Base-by-base conservation (phyloP, 1,139 yeast genomes). In the Saccharomyces hybrid region DNA sequence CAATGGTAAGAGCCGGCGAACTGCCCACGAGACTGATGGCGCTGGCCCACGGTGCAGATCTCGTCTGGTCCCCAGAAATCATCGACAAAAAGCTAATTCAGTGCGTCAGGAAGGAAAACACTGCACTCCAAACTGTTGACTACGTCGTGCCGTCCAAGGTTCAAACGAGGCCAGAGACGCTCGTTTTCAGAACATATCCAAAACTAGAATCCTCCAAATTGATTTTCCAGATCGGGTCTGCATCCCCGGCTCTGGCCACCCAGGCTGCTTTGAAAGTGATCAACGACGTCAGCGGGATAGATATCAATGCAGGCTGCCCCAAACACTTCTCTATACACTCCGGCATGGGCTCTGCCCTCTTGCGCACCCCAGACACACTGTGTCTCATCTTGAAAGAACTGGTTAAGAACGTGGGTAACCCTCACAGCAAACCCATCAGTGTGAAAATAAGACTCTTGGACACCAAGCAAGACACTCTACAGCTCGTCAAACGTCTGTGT, bases 1-100 rank as follows among this genome's bases (percentile, higher is more conserved):
- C 98, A 0, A 91, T 91, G 98, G 97, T 93, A 54, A 78, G 99
- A 49, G 87, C 93, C 49, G 96, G 98, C 13, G 99, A 93, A 72
- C 79, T 93, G 16, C 98, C 99, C 7, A 84, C 91, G 13, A 76
- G 99, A 53, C 75, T 91, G 9, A 70, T 91, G 62, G 83, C 97
- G 0, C 75, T 93, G 32, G 80, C 79, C 60, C 78, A 88, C 68
- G 97, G 97, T 0, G 97, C 97, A 0, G 98, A 91, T 68, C 74
- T 93, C 53, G 98, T 93, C 4, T 93, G 99, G 98, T 81, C 82
- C 11, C 99, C 99, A 0, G 99, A 93, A 69, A 85, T 90, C 56
- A 81, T 93, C 31, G 99, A 93, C 68, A 87, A 85, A 69, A 90
- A 90, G 67, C 72, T 93, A 49, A 67, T 90, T 38, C 79, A 80